Evolutionary conservation across 2,329 filamentous ascomycete genomes (phyloP).

Genomic region (Zymoseptoria ardabiliae): DNA sequence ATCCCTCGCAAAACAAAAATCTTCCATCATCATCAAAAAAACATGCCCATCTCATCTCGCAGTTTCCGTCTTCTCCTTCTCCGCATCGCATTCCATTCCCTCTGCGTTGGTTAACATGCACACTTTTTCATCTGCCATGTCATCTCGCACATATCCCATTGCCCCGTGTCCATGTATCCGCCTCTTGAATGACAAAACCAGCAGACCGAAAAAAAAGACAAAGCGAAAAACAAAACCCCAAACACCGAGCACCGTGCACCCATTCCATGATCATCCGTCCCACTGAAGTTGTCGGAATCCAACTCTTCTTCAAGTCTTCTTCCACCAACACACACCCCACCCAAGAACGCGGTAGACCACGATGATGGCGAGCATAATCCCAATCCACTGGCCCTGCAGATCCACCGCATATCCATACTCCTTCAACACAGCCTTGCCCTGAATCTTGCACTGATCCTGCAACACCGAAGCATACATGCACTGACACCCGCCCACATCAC

Average conservation of each 20-base stretch:
- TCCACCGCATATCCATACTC: conserved; percentile 59
- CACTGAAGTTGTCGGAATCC: background rate
- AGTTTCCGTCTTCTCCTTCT: too few relatives aligned
- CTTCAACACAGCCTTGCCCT: conserved; percentile 59
- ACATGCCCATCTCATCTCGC: background rate
- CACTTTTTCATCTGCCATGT: background rate
- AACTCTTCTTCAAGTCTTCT: conserved; percentile 8
- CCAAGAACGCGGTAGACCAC: conserved; percentile 61
- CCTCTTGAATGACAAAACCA: background rate
- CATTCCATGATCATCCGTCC: background rate
- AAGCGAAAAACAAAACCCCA: background rate
- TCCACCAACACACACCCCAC: conserved; percentile 44
- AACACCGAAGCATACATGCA: conserved; percentile 64
- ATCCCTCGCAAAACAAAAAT: too few relatives aligned
- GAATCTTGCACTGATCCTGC: conserved; percentile 56
- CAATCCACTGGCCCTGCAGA: conserved; percentile 57
- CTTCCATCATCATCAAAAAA: background rate
- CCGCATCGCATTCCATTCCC: too few relatives aligned
- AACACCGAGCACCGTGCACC: background rate
- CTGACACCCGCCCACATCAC: conserved; percentile 38
- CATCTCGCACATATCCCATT: background rate
- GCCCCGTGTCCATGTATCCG: background rate
- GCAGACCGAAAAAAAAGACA: too few relatives aligned
- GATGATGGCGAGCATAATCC: conserved; percentile 67
- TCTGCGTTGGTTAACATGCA: background rate